Percentiles rank a stretch among this genome's conserved stretches.
Conservation (phyloP, 129 eudicot species). For the Flaveria ramosissima region DNA sequence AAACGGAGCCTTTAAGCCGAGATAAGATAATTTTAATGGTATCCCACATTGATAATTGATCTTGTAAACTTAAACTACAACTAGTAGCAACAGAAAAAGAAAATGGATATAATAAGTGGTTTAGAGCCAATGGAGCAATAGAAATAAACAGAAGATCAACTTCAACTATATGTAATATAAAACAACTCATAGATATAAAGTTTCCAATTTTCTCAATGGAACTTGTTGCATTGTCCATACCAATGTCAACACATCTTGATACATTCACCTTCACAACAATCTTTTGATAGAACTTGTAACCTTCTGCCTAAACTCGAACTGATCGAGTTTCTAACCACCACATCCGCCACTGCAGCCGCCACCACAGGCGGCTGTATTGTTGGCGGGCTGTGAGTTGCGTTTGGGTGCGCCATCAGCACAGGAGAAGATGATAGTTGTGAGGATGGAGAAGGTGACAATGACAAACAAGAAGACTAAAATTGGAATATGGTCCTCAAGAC, state of each 20-base stretch:
- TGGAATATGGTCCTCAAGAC: conserved; percentile 25
- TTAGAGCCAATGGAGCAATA: not conserved
- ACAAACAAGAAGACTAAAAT: conserved; percentile 21
- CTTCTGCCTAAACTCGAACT: not conserved
- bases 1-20: too few relatives aligned
- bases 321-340: conserved; percentile 13
- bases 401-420: conserved; percentile 29
- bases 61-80: not conserved
- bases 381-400: conserved; percentile 15
- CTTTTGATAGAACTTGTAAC: not conserved
- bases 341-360: conserved; percentile 34
- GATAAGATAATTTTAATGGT: too few relatives aligned
- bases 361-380: conserved; percentile 30
- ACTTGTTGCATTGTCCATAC: conserved; percentile 13
- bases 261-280: not conserved
- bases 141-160: not conserved
- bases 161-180: not conserved
- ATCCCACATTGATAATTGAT: too few relatives aligned
- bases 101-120: not conserved
- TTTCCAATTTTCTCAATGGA: not conserved
- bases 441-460: conserved; percentile 17
- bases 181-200: not conserved
- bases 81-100: not conserved
- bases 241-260: conserved; percentile 2
- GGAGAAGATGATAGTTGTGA: conserved; percentile 24